Base-by-base conservation (phyloP, 805 yeast genomes). In the Wickerhamomyces mucosus region DNA sequence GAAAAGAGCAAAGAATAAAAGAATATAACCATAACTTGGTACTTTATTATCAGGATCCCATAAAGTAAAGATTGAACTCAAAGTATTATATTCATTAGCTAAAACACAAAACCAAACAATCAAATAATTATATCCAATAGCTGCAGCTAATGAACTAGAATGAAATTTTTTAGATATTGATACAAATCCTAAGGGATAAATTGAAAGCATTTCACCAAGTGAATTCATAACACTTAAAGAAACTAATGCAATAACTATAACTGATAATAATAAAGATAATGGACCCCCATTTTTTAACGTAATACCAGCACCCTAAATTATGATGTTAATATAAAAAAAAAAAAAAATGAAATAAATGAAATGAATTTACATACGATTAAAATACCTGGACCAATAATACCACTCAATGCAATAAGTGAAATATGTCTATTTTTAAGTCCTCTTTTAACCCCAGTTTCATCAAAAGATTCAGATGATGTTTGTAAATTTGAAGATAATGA, bases 351-450 rank as follows among this genome's bases (percentile, higher is more conserved):
- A n/a, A n/a, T n/a, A n/a, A n/a, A n/a, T n/a, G n/a, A n/a, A n/a
- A n/a, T n/a, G n/a, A n/a, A n/a, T n/a, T n/a, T n/a, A n/a, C n/a
- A n/a, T n/a, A n/a, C 72, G 7, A 73, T 61, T 24, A 71, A 54
- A 26, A 68, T 67, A 37, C 79, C 79, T 0, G 79, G 79, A 0
- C 80, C 80, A 38, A 73, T 69, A 26, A 73, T 65, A 23, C 78
- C 78, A 17, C 75, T 74, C 9, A 71, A 44, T 1, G 74, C 73
- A 31, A 71, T 59, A 29, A 71, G 45, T 3, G 74, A 62, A 19
- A 70, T 56, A 42, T 69, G 75, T 34, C 75, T 54, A 38, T 69
- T 68, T 39, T 69, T 71, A 17, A 71, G 51, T 7, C 59, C 67
- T 39, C 70, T 54, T 34, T 64, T 66, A 18, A 67, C 52, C 12